Base-by-base conservation (phyloP, 2,329 filamentous ascomycete genomes). In the Metarhizium album region DNA sequence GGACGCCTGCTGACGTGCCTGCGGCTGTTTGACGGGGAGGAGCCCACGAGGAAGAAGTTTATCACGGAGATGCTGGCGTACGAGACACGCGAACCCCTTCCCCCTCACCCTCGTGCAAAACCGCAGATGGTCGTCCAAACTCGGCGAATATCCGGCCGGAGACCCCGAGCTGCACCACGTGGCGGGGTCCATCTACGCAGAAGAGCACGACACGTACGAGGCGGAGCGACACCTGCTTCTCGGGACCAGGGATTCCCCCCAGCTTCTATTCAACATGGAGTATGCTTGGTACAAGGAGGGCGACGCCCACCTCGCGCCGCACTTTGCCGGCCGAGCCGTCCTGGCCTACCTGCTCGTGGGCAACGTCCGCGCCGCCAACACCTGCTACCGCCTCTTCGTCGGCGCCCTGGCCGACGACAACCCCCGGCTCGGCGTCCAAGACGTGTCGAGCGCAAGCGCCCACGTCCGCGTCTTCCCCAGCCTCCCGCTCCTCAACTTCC, bases 131-230 rank as follows among this genome's bases (percentile, higher is more conserved):
- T 94, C 89, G 52, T 78, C 82, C 50, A 91, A 86, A 65, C 85
- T 82, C 62, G 89, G 90, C 58, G 87, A 93, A 45, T 88, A 87
- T 65, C 90, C 93, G 46, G 86, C 89, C 47, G 93, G 93, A 53
- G 93, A 98, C 63, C 86, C 91, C 2, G 93, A 97, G 62, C 74
- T 98, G 51, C 93, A 98, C 69, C 90, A 97, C 70, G 90, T 95
- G 42, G 84, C 84, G 35, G 93, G 93, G 47, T 83, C 82, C 31
- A 73, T 96, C 42, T 95, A 89, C 66, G 91, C 90, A n/a, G 86
- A 94, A 62, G 91, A 96, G 60, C 86, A 90, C 67, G 89, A 96
- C 54, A 80, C 85, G 24, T 95, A 95, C 73, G 90, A 96, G 53
- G 93, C 94, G 14, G 94, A 98, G 69, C 80, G 83, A 59, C 93